Base-by-base conservation (phyloP, 345 rosid genomes). In the Isatis tinctoria region DNA sequence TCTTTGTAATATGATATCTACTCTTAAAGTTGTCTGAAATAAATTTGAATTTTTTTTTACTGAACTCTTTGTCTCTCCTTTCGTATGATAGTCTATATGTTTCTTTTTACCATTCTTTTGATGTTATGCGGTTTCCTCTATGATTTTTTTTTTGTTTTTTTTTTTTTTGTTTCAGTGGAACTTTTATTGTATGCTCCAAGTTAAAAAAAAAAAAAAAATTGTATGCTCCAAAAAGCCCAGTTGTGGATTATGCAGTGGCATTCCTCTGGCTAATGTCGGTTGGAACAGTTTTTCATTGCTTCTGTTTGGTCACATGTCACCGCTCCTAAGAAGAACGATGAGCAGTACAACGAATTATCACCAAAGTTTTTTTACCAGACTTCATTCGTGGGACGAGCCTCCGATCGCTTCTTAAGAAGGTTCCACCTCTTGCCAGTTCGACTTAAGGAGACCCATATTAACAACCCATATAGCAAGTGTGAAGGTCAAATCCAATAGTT, bases 261-360 rank as follows among this genome's bases (percentile, higher is more conserved):
- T 87, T 90, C 69, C 82, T 96, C 67, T 96, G 99, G 98, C 49
- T 87, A 69, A 89, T 96, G 98, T 88, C 99, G 74, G 96, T 92
- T 24, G 96, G 94, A 80, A 96, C 99, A 33, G 83, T n/a, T 92
- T 75, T 54, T 85, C 26, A 60, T 78, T 81, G 98, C 99, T 77
- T 47, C 99, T 66, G 81, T 90, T 70, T 92, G 97, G 97, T 73
- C 87, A 60, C 86, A 84, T 53, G 47, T 85, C 47, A 40, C 90
- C 43, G 82, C 78, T 67, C 83, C 81, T 60, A 71, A 71, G 72
- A 57, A 35, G 67, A 80, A 51, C 22, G 81, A 77, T 27, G 90
- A 82, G 68, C 90, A 79, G 40, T 90, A 95, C 67, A 48, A 87
- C 74, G 98, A 87, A 79, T 47, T 92, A 73, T 77, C 81, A 66